Evolutionary conservation across 176 grass and related monocot species (phyloP), one percentile per base, ranked within the genome.

Genomic region (Olyra latifolia): DNA sequence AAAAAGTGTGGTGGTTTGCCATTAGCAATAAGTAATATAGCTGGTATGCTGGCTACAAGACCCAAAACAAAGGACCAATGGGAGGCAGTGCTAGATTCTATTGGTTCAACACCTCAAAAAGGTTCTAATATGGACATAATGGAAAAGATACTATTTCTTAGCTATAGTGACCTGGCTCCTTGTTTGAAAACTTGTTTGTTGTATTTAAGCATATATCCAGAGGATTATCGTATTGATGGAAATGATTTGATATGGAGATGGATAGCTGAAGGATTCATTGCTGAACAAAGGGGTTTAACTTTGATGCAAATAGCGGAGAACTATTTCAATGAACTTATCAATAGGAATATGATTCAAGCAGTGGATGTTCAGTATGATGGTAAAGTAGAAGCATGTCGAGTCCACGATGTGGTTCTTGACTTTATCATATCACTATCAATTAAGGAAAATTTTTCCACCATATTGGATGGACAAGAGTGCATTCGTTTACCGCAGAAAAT

Each of bases 1-100:
- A 69, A 22, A 69, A 80, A 80, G 69, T 80, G 77, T 69, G 38
- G 50, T 8, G 77, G 77, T 80, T 80, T 80, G 77, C 77, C 77
- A 61, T 9, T 85, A 2, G 82, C 74, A 17, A 80, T 80, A 69
- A 35, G 29, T 69, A 35, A 29, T 7, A 45, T 80, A 13, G 50
- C 77, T 69, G 44, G 77, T 45, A 69, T 80, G 17, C 13, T 80
- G 22, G 35, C 77, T 29, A 57, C 49, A 16, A 80, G 69, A 69
- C 43, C 63, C 1, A 24, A 57, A 15, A 30, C 64, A 14, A 57
- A 57, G 23, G 50, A 58, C 5, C 22, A 68, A 3, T 80, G 77
- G 77, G 64, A 80, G 64, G 13, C 29, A 4, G 64, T 80, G 8
- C 49, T 57, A 44, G n/a, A 80, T 6, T 69, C 77, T 9, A 43